phyloP scores from a whole-genome alignment of 2,329 filamentous ascomycete species.

The Aspergillus niger region DNA sequence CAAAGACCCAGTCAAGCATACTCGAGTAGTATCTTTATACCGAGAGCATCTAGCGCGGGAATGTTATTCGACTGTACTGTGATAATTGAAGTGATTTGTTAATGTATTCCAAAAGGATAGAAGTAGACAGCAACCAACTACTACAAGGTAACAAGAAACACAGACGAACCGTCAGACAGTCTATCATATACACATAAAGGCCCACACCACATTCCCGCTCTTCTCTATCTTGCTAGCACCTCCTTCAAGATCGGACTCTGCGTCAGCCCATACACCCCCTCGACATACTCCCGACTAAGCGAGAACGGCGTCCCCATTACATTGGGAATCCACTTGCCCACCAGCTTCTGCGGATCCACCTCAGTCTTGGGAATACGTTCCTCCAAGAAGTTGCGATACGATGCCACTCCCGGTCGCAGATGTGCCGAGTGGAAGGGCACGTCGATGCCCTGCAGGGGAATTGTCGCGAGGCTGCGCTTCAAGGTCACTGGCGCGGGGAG shows the following conservation, averaged over 20 bases:
- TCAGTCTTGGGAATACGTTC: neutral
- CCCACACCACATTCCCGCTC: neutral
- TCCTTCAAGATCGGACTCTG: neutral
- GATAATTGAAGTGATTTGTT: too few relatives aligned
- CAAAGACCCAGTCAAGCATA: too few relatives aligned
- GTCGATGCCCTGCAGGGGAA: constrained; percentile 9
- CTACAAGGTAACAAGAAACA: neutral
- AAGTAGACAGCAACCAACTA: too few relatives aligned
- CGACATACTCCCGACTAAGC: neutral
- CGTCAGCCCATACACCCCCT: neutral
- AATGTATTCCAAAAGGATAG: too few relatives aligned
- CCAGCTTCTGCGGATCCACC: constrained; percentile 3
- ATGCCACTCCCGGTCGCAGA: constrained; percentile 2
- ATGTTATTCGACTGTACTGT: too few relatives aligned
- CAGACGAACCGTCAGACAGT: neutral
- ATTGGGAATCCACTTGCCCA: constrained; percentile 11
- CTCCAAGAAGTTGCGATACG: constrained; percentile 5
- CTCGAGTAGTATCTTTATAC: too few relatives aligned
- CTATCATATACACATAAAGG: neutral
- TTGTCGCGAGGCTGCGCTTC: neutral
- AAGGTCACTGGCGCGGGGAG: neutral
- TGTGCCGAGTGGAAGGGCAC: constrained; percentile 11
- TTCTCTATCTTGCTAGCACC: neutral
- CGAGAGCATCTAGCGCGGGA: too few relatives aligned
- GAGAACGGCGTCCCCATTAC: constrained; percentile 7